phyloP scores from a whole-genome alignment of 2,329 filamentous ascomycete genomes.

The Bipolaris bicolor region DNA sequence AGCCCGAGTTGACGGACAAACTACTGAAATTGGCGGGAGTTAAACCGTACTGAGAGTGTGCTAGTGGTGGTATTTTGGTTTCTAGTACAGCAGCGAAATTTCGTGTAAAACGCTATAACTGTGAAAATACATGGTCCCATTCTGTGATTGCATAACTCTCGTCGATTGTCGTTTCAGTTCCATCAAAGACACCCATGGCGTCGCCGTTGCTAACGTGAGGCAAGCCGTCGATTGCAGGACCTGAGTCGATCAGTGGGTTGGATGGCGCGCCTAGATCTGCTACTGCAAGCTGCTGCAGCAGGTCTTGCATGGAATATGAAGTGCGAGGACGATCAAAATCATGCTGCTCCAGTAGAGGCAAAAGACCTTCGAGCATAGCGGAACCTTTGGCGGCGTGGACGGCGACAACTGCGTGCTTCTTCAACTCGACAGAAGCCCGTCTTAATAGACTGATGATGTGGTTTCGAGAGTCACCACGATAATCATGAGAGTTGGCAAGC shows the following conservation, averaged over 20 bases:
- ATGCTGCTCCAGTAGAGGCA: constrained; percentile 10
- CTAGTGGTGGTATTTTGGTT: background rate
- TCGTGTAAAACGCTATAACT: background rate
- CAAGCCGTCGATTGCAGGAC: background rate
- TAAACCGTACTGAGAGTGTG: constrained; percentile 8
- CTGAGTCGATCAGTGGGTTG: background rate
- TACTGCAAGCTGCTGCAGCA: constrained; percentile 13
- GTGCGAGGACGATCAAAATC: constrained; percentile 5
- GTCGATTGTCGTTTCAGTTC: background rate
- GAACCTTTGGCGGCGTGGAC: constrained; percentile 17
- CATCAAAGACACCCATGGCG: constrained; percentile 5
- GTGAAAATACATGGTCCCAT: constrained; percentile 12
- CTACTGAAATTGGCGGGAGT: constrained; percentile 26
- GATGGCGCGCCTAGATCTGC: background rate
- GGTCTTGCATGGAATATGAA: constrained; percentile 12
- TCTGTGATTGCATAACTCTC: constrained; percentile 1
- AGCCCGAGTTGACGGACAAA: constrained; percentile 23
- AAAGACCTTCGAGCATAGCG: constrained; percentile 10
- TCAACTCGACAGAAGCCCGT: constrained; percentile 10
- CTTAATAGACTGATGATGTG: constrained; percentile 9
- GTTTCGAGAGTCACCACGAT: constrained; percentile 6
- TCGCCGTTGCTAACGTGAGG: constrained; percentile 3
- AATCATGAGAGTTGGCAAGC: constrained; percentile 14
- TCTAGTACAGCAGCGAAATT: background rate
- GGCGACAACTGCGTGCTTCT: constrained; percentile 15